Evolutionary conservation across 2,329 filamentous ascomycete species (phyloP), one percentile per base, ranked within the genome.

Genomic region (Fusarium torreyae): DNA sequence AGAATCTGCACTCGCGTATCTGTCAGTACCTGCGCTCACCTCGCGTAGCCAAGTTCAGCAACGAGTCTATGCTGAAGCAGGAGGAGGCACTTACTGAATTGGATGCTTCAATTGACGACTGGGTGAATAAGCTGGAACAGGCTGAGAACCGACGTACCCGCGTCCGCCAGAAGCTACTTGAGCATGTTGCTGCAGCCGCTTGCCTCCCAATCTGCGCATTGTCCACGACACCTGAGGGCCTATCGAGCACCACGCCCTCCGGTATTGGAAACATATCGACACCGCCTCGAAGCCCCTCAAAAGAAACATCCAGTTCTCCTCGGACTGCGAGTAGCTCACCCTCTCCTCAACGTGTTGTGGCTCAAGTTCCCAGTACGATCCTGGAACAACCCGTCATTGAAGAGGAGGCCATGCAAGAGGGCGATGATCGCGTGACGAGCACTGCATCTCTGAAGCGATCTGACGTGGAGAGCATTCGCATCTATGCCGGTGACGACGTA

Each of bases 11-110:
- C 75, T 86, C 87, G 9, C 88, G 92, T 44, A 93, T 94, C 80
- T 92, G 93, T 79, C 89, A 91, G 55, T 93, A 93, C 74, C 86
- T 94, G 11, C 90, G 91, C 51, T 91, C 90, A 18, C 89, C 91
- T 10, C 88, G 91, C 33, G 87, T 88, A 7, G 88, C 90, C 57
- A 90, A 88, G 69, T 93, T 94, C 77, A 93, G 89, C 69, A 86
- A 90, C 67, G 91, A 94, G 65, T 89, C 89, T 20, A 88, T 95
- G 77, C 84, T 94, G 42, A 92, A 91, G 81, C 92, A 94, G 76
- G 92, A 94, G 77, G 92, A 94, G 78, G 91, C 91, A 2, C 84
- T 95, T 13, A 88, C 89, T 2, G 92, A 94, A 77, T 86, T 95
- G 8, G 92, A 95, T 75, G 82, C 86, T 17, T 92, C 90, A 4